Evolutionary conservation across 2,329 filamentous ascomycete species (phyloP).

Genomic region (Balansia obtecta): DNA sequence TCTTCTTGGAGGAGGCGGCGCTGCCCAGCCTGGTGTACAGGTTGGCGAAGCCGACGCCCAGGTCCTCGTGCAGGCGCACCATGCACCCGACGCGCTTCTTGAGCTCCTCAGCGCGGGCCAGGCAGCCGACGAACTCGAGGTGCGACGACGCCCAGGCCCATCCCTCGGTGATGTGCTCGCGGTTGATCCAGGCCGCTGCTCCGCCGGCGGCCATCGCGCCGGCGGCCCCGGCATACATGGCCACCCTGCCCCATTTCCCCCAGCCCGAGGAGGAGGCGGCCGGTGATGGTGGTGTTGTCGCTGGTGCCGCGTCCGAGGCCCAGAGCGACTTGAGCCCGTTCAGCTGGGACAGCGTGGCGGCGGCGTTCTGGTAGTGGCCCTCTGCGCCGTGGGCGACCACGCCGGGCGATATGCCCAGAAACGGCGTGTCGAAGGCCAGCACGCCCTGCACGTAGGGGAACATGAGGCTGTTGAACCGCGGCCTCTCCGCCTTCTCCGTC

Average conservation of each 20-base stretch:
- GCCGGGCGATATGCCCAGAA: slow-evolving; percentile 66
- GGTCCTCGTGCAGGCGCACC: slow-evolving; percentile 48
- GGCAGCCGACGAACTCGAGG: slow-evolving; percentile 83
- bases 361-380: slow-evolving; percentile 63
- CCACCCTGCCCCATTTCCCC: slow-evolving; percentile 75
- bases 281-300: too few relatives aligned
- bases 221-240: slow-evolving; percentile 75
- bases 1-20: slow-evolving; percentile 43
- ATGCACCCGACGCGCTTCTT: slow-evolving; percentile 60
- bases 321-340: slow-evolving; percentile 57
- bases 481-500: slow-evolving; percentile 19
- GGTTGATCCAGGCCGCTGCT: slow-evolving; percentile 75
- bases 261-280: slow-evolving; percentile 31
- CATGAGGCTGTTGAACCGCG: slow-evolving; percentile 54
- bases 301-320: slow-evolving; percentile 19
- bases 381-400: slow-evolving; percentile 82
- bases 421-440: slow-evolving; percentile 90
- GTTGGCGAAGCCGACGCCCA: slow-evolving; percentile 68
- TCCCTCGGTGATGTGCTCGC: slow-evolving; percentile 65
- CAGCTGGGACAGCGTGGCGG: slow-evolving; percentile 56
- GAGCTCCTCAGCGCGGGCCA: slow-evolving; percentile 74
- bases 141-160: slow-evolving; percentile 79
- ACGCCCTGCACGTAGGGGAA: slow-evolving; percentile 89
- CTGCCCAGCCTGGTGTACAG: slow-evolving; percentile 76
- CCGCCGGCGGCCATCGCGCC: slow-evolving; percentile 71